Conservation (phyloP, 2,329 filamentous ascomycete species). For the Spiromastix sp. region DNA sequence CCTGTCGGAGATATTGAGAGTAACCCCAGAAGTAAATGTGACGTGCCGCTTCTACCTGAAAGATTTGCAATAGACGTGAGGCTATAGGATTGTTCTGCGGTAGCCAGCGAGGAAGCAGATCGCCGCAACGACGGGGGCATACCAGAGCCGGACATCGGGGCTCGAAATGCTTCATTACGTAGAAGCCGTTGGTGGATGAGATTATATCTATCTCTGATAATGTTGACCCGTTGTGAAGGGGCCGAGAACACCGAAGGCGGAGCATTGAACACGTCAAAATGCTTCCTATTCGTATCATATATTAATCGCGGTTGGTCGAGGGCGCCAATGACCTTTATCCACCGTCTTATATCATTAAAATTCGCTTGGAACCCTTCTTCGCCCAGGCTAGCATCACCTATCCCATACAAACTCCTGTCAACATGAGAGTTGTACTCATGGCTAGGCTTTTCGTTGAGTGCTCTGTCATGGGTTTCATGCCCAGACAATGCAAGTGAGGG, state of each 20-base stretch:
- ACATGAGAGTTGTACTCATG: background rate
- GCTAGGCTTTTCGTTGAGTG: slow-evolving; percentile 43
- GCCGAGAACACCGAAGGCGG: slow-evolving; percentile 64
- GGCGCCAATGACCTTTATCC: slow-evolving; percentile 73
- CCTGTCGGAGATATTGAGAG: slow-evolving; percentile 73
- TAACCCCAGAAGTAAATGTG: slow-evolving; percentile 78
- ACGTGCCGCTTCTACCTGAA: slow-evolving; percentile 68
- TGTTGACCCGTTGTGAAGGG: slow-evolving; percentile 67
- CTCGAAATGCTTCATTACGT: slow-evolving; percentile 87
- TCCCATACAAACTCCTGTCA: background rate
- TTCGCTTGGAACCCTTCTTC: background rate
- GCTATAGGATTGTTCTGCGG: slow-evolving; percentile 55
- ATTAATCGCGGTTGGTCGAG: slow-evolving; percentile 63
- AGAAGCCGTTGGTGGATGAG: slow-evolving; percentile 85
- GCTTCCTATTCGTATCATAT: slow-evolving; percentile 57
- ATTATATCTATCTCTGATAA: slow-evolving; percentile 86
- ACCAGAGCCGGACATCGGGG: slow-evolving; percentile 59
- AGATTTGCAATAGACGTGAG: slow-evolving; percentile 75
- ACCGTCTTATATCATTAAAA: slow-evolving; percentile 54
- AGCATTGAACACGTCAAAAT: slow-evolving; percentile 66
- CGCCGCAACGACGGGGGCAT: slow-evolving; percentile 45
- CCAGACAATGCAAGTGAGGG: background rate
- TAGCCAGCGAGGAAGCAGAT: slow-evolving; percentile 46
- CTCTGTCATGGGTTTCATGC: background rate
- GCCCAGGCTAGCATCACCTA: too few species aligned